Base-by-base conservation (phyloP, 148 eudicot genomes). In the Chenopodium suecicum region DNA sequence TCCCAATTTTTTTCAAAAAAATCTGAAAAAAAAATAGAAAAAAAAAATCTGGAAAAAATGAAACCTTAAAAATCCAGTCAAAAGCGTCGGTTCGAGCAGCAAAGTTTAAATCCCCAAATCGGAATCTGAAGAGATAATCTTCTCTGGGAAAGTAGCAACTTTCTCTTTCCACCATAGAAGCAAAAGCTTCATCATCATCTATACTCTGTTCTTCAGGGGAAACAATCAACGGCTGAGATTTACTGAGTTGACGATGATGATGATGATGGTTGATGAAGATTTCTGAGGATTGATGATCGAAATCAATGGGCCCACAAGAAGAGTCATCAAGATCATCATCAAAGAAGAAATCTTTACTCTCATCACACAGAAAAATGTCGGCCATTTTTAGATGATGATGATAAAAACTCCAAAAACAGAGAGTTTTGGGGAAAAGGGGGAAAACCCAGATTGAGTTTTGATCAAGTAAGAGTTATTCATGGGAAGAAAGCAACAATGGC, bases 41-140 rank as follows among this genome's bases (percentile, higher is more conserved):
- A 20, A 13, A 69, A 54, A 50, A 17, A 5, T 2, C 58, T 12
- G 8, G 70, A 84, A 46, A 22, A 75, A 23, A 76, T 69, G 81
- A 27, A 25, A 94, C 98, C 98, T 93, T 93, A 52, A 71, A 86
- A 90, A 95, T 95, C 99, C 98, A 94, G 86, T 94, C 90, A 85
- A 94, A 81, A 78, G 92, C 95, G 54, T 92, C 86, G 71, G 60
- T 87, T 62, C 99, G 90, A 75, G 83, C 75, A 83, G 73, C 67
- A 89, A 89, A 84, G 79, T 94, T 88, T 78, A 90, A 85, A 9
- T 82, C 86, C 46, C 94, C 93, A 89, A 63, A 88, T 81, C 91
- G 86, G 76, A 94, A 77, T 83, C 91, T 91, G 22, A 10, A 32
- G 32, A 94, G 88, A 87, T 94, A 94, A 89, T 91, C 98, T 29